A percentile compares a stretch with the other conserved stretches of the same genome.
Conservation (phyloP, 2,329 filamentous ascomycete species). For the Xylaria sp. region DNA sequence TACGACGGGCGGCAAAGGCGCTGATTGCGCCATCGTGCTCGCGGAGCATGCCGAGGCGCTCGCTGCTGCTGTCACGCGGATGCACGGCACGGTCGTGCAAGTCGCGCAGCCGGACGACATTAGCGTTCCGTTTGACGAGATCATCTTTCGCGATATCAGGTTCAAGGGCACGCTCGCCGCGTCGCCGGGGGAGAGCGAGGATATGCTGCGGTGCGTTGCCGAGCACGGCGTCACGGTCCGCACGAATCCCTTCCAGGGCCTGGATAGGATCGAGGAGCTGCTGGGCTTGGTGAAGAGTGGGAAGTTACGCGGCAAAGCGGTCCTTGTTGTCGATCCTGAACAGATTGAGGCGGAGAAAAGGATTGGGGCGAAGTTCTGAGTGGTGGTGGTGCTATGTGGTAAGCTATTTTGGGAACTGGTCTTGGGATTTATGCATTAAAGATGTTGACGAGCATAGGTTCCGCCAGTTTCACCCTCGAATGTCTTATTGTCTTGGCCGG, state of each 20-base stretch:
- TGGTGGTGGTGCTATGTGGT: no score
- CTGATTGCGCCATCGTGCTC: conserved; percentile 58
- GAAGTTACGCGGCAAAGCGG: conserved; percentile 59
- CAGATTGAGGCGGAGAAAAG: conserved; percentile 39
- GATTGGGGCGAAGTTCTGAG: conserved; percentile 27
- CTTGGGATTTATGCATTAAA: conserved; percentile 4
- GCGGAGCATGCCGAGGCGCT: conserved; percentile 53
- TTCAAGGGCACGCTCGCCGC: conserved; percentile 46
- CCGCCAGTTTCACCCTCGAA: not conserved
- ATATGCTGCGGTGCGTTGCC: conserved; percentile 54
- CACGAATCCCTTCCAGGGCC: conserved; percentile 57
- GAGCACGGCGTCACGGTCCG: conserved; percentile 54
- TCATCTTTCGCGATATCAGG: conserved; percentile 38
- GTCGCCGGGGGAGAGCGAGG: conserved; percentile 49
- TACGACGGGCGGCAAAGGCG: conserved; percentile 55
- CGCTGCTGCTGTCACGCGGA: conserved; percentile 61
- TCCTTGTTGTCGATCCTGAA: conserved; percentile 56
- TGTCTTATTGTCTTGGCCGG: conserved; percentile 8
- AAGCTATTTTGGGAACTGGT: not conserved
- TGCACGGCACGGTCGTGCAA: conserved; percentile 64
- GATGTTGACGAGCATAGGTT: not conserved
- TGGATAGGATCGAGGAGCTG: conserved; percentile 57
- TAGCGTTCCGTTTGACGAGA: conserved; percentile 65
- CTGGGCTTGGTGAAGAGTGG: conserved; percentile 56
- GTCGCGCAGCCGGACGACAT: conserved; percentile 65